Percentiles rank a stretch among this genome's conserved stretches.
These are phyloP conservation scores for Achlya hypogyna DNA, from an alignment of 352 stramenopile species.

Conservation along the genomic window DNA sequence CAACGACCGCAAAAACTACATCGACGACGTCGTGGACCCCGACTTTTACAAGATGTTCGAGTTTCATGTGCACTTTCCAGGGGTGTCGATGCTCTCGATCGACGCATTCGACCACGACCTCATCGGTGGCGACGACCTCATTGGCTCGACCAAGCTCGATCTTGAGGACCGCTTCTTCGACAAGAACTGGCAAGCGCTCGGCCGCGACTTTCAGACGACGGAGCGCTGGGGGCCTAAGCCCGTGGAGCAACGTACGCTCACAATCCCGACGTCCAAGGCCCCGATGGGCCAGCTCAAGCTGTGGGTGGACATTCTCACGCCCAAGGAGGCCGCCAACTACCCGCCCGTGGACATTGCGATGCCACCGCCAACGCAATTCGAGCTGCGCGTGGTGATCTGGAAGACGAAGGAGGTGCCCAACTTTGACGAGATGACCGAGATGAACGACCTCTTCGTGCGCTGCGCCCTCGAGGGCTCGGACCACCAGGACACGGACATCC, in stretches of 20 bases:
- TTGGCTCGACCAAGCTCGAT: constrained; percentile 87
- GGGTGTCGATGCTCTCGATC: constrained; percentile 78
- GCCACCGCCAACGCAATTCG: constrained; percentile 72
- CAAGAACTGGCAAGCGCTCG: constrained; percentile 76
- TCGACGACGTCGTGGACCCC: constrained; percentile 76
- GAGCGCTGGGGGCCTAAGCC: constrained; percentile 62
- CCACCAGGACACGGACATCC: constrained; percentile 86
- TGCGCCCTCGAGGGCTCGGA: constrained; percentile 79
- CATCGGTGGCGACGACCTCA: constrained; percentile 86
- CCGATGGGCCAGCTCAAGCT: constrained; percentile 79
- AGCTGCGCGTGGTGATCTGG: constrained; percentile 89
- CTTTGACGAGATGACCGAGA: constrained; percentile 79
- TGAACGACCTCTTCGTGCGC: constrained; percentile 90
- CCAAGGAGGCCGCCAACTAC: constrained; percentile 63
- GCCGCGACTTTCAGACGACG: constrained; percentile 76
- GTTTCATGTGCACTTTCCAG: constrained; percentile 77
- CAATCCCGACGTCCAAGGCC: constrained; percentile 70
- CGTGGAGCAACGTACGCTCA: constrained; percentile 75
- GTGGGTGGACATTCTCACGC: constrained; percentile 88
- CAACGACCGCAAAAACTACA: constrained; percentile 86
- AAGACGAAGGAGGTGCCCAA: constrained; percentile 84
- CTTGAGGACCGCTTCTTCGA: constrained; percentile 91
- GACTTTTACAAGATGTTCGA: constrained; percentile 90
- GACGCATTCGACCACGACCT: constrained; percentile 85
- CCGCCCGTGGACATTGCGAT: constrained; percentile 79